Conservation (phyloP, 2,329 filamentous ascomycete species). For the Blumeria hordei region DNA sequence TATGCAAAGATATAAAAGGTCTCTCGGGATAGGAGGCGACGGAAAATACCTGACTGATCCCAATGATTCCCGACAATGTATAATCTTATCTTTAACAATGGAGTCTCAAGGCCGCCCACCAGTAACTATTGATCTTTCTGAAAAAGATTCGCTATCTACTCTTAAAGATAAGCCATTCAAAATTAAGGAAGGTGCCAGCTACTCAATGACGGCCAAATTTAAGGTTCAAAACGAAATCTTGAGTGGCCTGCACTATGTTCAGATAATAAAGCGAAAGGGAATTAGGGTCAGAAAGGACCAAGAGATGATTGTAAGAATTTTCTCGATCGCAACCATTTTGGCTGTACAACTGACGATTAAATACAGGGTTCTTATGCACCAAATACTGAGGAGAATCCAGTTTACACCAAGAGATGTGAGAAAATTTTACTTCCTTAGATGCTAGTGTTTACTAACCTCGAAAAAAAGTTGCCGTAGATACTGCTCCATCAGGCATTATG, state of each 20-base stretch:
- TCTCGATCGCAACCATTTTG: too few relatives aligned
- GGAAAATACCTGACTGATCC: conserved; percentile 50
- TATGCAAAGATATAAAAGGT: conserved; percentile 92
- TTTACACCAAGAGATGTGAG: conserved; percentile 84
- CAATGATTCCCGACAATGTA: conserved; percentile 69
- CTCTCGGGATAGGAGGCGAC: conserved; percentile 57
- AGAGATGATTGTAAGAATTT: conserved; percentile 71
- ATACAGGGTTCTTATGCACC: conserved; percentile 71
- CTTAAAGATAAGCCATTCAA: conserved; percentile 87
- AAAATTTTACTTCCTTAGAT: conserved; percentile 19
- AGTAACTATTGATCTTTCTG: conserved; percentile 69
- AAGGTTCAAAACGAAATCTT: conserved; percentile 94
- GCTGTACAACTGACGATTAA: too few relatives aligned
- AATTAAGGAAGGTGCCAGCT: conserved; percentile 87
- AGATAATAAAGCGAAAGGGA: conserved; percentile 76
- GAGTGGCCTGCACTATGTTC: conserved; percentile 84
- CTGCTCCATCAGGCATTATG: conserved; percentile 78
- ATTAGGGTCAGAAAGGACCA: conserved; percentile 77
- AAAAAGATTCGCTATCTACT: conserved; percentile 44
- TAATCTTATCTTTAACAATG: conserved; percentile 78
- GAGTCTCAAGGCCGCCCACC: conserved; percentile 61
- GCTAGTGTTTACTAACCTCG: not conserved
- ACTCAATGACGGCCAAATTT: conserved; percentile 87
- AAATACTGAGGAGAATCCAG: conserved; percentile 64
- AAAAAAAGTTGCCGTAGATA: conserved; percentile 56